A percentile compares a stretch with the other conserved stretches of the same genome.
Evolutionary conservation across 768 basidiomycete species (phyloP).

Genomic region (Kwoniella sp.): DNA sequence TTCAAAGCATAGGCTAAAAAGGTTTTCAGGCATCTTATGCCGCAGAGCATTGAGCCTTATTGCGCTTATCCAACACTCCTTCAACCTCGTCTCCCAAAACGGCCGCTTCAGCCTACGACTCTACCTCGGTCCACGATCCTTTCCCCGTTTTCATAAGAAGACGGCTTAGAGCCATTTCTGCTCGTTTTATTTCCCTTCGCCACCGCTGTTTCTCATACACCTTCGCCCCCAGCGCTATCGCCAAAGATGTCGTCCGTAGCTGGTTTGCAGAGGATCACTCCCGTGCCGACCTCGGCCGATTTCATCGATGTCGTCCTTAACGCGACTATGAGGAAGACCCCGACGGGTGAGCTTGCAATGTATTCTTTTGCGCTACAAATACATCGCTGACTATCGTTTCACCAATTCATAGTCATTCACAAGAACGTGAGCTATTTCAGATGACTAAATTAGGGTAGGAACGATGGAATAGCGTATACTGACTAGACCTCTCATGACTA

Average conservation of each 20-base stretch:
- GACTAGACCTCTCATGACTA: neutral
- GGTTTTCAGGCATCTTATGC: neutral
- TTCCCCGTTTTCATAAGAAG: neutral
- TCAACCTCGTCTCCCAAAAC: neutral
- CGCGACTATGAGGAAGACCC: conserved; percentile 90
- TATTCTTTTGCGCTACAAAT: neutral
- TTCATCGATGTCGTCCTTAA: conserved; percentile 64
- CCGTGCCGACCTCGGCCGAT: conserved; percentile 94
- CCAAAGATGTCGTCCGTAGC: conserved; percentile 46
- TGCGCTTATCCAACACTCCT: neutral
- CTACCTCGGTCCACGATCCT: neutral
- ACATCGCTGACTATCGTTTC: conserved; percentile 10
- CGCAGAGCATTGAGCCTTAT: neutral
- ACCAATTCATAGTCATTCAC: conserved; percentile 69
- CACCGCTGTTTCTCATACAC: neutral
- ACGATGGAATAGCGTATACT: neutral
- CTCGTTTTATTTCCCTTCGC: neutral
- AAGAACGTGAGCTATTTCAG: conserved; percentile 66
- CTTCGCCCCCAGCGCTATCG: conserved; percentile 2
- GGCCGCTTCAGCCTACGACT: conserved; percentile 4
- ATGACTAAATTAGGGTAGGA: neutral
- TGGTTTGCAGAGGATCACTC: conserved; percentile 93
- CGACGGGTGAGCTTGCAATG: conserved; percentile 60
- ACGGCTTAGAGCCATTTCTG: neutral
- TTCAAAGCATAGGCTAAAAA: neutral